These are phyloP conservation scores for Podospora pseudoanserina DNA, from an alignment of 495 filamentous ascomycete genomes.

Conservation along the genomic window DNA sequence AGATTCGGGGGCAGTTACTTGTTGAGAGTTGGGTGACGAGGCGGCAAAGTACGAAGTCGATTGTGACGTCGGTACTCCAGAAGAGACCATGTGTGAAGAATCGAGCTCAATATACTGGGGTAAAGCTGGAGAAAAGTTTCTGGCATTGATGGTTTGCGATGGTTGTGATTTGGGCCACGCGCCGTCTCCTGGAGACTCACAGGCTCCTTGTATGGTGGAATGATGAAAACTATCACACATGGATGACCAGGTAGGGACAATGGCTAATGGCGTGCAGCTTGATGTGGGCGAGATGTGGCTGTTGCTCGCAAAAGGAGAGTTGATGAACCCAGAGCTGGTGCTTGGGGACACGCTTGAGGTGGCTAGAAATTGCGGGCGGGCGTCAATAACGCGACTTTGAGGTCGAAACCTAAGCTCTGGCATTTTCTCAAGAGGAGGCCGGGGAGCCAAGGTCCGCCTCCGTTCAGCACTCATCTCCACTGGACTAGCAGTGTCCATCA, in stretches of 20 bases:
- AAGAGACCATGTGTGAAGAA: too few species aligned
- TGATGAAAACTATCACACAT: background rate
- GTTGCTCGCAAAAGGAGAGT: background rate
- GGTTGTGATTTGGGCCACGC: too few species aligned
- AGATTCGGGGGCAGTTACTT: background rate
- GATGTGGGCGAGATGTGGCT: background rate
- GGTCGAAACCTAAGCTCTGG: background rate
- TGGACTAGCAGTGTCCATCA: background rate
- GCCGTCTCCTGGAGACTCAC: background rate
- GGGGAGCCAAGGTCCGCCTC: background rate
- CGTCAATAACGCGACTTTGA: background rate
- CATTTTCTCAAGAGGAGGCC: background rate
- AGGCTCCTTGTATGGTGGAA: background rate
- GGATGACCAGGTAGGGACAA: background rate
- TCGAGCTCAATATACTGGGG: too few species aligned
- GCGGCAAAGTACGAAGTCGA: too few species aligned
- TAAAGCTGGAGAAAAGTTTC: too few species aligned
- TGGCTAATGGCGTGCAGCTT: background rate
- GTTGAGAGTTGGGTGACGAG: background rate
- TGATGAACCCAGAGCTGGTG: background rate
- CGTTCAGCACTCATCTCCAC: background rate
- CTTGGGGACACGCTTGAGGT: background rate
- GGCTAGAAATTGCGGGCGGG: background rate
- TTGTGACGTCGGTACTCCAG: too few species aligned
- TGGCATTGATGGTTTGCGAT: too few species aligned